Base-by-base conservation (phyloP, 225 moss, liverwort and hornwort species). In the Thuidium tamariscinum region DNA sequence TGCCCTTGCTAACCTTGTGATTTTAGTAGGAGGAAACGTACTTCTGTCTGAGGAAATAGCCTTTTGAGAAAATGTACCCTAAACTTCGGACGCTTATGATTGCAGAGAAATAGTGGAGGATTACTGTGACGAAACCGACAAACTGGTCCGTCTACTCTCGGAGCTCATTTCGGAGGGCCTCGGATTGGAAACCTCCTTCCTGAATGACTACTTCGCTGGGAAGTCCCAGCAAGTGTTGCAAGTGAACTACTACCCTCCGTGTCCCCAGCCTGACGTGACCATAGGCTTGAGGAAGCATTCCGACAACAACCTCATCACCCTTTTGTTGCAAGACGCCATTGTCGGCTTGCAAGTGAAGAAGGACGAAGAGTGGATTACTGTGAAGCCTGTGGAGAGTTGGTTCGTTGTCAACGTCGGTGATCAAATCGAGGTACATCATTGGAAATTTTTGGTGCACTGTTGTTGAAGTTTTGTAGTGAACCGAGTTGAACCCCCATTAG, bases 81-180 rank as follows among this genome's bases (percentile, higher is more conserved):
- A 74, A 49, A 55, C 48, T 59, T 37, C 32, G 42, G 26, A 73
- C 79, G 51, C 59, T 41, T 34, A 30, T 63, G 36, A 25, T 79
- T 76, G 68, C 76, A 90, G 90, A 67, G 76, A 84, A 55, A 87
- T 69, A 34, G 81, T 80, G 2, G 84, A 87, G 52, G 76, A 81
- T 16, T 90, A 84, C 21, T 73, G 79, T 61, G 84, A 90, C 55
- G 84, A 81, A 68, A 49, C 68, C 77, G 87, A 87, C 20, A 87
- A 87, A 32, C 32, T 90, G 55, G 62, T 76, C 30, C 62, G 32
- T 10, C 75, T 68, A 44, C 41, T 90, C 52, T 81, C 55, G 15
- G 90, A 90, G 84, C 87, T 90, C 62, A 84, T 90, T 81, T 84
- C 90, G 7, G 84, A 87, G 81, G 67, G 84, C 70, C 84, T 87